Conservation (phyloP, 2,329 filamentous ascomycete species). For the Rhinocladiella similis region DNA sequence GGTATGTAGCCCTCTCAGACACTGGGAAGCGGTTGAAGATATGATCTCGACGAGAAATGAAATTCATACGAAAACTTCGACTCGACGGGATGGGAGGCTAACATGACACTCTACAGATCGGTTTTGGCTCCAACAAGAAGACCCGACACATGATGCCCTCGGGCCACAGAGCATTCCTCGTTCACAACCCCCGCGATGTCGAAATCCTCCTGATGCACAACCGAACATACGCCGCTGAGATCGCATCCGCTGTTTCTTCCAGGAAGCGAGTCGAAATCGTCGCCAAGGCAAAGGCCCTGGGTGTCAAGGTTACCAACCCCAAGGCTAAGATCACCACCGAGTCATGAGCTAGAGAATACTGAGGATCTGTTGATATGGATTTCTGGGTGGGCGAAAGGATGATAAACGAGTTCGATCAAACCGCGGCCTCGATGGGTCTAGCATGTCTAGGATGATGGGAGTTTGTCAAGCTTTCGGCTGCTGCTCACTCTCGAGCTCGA, state of each 20-base stretch:
- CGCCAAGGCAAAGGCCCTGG: slow-evolving; percentile 93
- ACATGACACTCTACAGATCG: slow-evolving; percentile 66
- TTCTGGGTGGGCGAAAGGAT: slow-evolving; percentile 1
- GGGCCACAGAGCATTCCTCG: slow-evolving; percentile 99
- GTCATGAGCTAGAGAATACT: slow-evolving; percentile 54
- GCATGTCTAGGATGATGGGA: slow-evolving; percentile 5
- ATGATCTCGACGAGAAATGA: too few relatives aligned
- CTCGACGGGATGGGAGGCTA: slow-evolving; percentile 6
- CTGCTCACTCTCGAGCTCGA: slow-evolving; percentile 3
- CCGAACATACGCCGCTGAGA: slow-evolving; percentile 98
- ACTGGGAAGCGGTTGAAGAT: background rate
- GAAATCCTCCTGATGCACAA: slow-evolving; percentile 99
- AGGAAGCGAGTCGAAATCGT: slow-evolving; percentile 99
- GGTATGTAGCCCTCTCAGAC: slow-evolving; percentile 56
- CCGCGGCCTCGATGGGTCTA: slow-evolving; percentile 8
- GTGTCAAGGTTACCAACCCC: slow-evolving; percentile 99
- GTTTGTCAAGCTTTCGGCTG: slow-evolving; percentile 2
- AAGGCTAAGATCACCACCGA: slow-evolving; percentile 99
- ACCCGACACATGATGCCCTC: slow-evolving; percentile 98
- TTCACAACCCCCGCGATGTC: slow-evolving; percentile 93
- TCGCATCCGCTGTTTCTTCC: slow-evolving; percentile 96
- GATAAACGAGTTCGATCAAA: slow-evolving; percentile 8
- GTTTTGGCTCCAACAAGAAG: slow-evolving; percentile 99
- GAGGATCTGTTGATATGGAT: slow-evolving; percentile 22
- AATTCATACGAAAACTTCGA: too few relatives aligned